phyloP scores from a whole-genome alignment of 352 stramenopile species.

The Globisporangium alternatum region DNA sequence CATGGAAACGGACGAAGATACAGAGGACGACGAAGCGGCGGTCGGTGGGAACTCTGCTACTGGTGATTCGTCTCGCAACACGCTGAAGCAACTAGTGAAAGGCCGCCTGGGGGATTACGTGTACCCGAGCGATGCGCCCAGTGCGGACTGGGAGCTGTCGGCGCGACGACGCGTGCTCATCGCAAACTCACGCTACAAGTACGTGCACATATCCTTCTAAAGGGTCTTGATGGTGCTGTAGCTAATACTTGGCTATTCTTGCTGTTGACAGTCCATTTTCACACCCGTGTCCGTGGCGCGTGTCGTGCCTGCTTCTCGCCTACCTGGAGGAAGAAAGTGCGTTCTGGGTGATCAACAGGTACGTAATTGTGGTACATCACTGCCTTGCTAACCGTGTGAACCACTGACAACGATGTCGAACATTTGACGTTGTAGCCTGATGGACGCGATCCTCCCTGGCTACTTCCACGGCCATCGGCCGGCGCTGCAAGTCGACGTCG shows the following conservation, averaged over 20 bases:
- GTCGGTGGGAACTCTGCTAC: neutral
- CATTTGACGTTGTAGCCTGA: conserved; percentile 31
- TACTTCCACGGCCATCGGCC: conserved; percentile 80
- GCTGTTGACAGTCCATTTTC: conserved; percentile 51
- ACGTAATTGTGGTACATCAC: neutral
- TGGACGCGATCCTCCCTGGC: conserved; percentile 60
- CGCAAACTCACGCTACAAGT: conserved; percentile 72
- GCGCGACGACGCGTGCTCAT: conserved; percentile 63
- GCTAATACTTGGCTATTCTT: neutral
- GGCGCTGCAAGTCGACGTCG: conserved; percentile 65
- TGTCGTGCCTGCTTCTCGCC: conserved; percentile 59
- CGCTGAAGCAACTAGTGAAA: conserved; percentile 59
- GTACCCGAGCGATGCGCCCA: conserved; percentile 60
- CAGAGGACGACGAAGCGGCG: conserved; percentile 26
- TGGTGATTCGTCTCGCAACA: conserved; percentile 24
- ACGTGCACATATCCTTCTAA: conserved; percentile 14
- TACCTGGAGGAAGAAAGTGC: conserved; percentile 79
- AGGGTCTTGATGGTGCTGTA: neutral
- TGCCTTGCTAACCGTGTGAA: too few relatives aligned
- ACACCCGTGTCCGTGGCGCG: conserved; percentile 69
- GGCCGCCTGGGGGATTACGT: conserved; percentile 59
- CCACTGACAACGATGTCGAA: neutral
- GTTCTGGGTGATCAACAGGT: conserved; percentile 86
- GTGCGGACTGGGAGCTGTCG: conserved; percentile 53
- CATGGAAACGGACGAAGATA: conserved; percentile 26